Base-by-base conservation (phyloP, 164 flowering plant species). In the Vitis rotundifolia region DNA sequence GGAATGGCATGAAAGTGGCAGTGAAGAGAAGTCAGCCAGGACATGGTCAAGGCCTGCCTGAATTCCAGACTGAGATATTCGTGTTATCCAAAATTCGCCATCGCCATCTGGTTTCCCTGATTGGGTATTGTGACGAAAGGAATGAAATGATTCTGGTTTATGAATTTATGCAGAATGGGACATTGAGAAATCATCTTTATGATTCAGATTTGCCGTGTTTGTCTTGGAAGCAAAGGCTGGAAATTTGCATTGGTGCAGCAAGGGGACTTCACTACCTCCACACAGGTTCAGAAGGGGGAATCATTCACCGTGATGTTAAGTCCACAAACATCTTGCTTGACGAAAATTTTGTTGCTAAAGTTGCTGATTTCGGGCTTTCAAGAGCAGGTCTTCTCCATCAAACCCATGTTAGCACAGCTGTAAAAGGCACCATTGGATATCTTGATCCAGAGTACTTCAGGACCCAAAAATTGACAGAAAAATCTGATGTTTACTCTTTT, bases 401-500 rank as follows among this genome's bases (percentile, higher is more conserved):
- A 49, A 14, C 26, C 22, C 68, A 73, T 8, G 59, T 63, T 10
- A 68, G 63, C 37, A 63, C 52, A 5, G 53, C 11, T 5, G 54
- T 73, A 0, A 73, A 68, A 55, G 76, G 76, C 12, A 73, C 49
- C 50, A 19, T 68, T 5, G 76, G 76, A 3, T 73, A 73, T 55
- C n/a, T 73, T 2, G 76, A 73, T 67, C 76, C 76, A 0, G 72
- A 73, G 26, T 73, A 73, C 15, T 16, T 68, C 1, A 55, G 37
- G 15, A 10, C 57, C 37, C 58, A 9, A 9, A 58, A 62, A 19
- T 51, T 68, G 10, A 68, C 72, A 9, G 72, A 73, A 10, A 73
- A 73, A 68, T 68, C 76, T 16, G 76, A 73, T 18, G 76, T 73
- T 26, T 73, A 73, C 61, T 60, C 76, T 11, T 73, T 73, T 16